These are phyloP conservation scores for Wickerhamomyces canadensis DNA, from an alignment of 805 yeast species.

Conservation along the genomic window DNA sequence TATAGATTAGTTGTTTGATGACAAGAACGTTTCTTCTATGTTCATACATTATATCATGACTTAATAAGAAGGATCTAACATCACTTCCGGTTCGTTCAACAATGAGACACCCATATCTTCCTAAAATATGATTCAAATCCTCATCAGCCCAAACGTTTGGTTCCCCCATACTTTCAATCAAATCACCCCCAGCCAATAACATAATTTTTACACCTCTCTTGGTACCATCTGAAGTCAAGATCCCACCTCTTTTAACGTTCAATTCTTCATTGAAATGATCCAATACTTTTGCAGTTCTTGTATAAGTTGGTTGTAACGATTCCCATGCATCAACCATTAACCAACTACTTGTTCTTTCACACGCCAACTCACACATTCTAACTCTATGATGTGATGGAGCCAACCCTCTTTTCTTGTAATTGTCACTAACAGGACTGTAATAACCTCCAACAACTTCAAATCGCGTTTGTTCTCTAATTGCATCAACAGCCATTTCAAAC, in stretches of 20 bases:
- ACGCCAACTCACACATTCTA: conserved; percentile 96
- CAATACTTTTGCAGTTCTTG: conserved; percentile 90
- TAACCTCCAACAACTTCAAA: conserved; percentile 96
- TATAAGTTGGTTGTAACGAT: conserved; percentile 82
- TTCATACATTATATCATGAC: conserved; percentile 97
- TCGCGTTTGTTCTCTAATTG: conserved; percentile 83
- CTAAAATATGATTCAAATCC: conserved; percentile 91
- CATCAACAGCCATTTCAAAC: conserved; percentile 98
- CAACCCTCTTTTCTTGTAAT: conserved; percentile 87
- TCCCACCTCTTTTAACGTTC: conserved; percentile 85
- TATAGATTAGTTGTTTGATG: conserved; percentile 92
- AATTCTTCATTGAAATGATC: conserved; percentile 97
- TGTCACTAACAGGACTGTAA: conserved; percentile 91
- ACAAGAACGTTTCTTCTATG: conserved; percentile 90
- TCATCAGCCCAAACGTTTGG: conserved; percentile 98
- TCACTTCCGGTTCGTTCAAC: conserved; percentile 97
- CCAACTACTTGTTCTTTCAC: conserved; percentile 96
- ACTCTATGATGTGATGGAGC: conserved; percentile 89
- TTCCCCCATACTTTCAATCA: conserved; percentile 99
- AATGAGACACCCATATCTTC: conserved; percentile 92
- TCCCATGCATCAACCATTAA: conserved; percentile 99
- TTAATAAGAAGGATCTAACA: conserved; percentile 83
- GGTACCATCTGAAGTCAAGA: conserved; percentile 52
- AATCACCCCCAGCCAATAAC: conserved; percentile 96
- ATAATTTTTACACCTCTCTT: conserved; percentile 85